Evolutionary conservation across 495 filamentous ascomycete species (phyloP), one percentile per base, ranked within the genome.

Genomic region (Clavariopsis aquatica): DNA sequence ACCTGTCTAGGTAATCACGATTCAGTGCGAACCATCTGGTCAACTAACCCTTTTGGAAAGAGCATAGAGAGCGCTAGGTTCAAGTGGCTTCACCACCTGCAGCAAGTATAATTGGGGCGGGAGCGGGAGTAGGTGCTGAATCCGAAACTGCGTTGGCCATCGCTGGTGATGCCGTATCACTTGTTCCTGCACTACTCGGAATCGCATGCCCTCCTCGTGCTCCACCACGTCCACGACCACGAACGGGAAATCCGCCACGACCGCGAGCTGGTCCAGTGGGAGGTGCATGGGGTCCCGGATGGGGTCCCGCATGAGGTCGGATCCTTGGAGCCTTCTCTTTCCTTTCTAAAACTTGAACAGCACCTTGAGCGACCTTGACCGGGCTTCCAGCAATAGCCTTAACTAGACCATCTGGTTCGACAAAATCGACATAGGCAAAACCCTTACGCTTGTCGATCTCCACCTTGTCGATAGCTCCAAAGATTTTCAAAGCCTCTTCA

Each of bases 381-480:
- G 90, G 90, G 69, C 89, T 95, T 17, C 88, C 90, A 20, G 85
- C 82, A 68, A 96, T 88, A 23, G 92, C 92, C 65, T 87, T 88
- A 66, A 83, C 84, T 23, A 96, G 78, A 8, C 82, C 82, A 19
- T 88, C 84, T 1, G 85, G 81, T 24, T 88, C 84, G 3, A 81
- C 84, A 74, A 96, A 96, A 60, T 94, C 90, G 36, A 93, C 86
- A 66, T 96, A 96, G 10, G 91, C 92, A 69, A 95, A 95, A 1
- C 92, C 92, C 74, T 96, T 96, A 71, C 91, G 87, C 75, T 89
- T 89, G 70, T 96, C 92, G 47, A 97, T 93, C 69, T 96, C 92
- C 1, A 94, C 89, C 64, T 84, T 87, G 2, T 82, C 81, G 31
- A 96, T 82, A 7, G 83, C 66, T 19, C 92, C 92, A 63, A 89